Evolutionary conservation across 1,284 basidiomycete species (phyloP).

Genomic region (Tylopilus sp.): DNA sequence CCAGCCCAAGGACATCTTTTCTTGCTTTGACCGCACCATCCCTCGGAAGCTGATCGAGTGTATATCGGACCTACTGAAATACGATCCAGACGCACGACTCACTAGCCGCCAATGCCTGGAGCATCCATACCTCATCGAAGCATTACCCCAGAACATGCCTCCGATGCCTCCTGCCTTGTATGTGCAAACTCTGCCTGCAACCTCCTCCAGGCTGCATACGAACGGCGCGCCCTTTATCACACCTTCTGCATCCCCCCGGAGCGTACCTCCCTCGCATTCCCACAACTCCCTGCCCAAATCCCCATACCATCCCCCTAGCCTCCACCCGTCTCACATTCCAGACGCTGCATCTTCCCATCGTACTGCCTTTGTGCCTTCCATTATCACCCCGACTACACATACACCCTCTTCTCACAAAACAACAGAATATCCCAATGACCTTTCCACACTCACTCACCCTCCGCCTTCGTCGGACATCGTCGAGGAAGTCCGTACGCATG

Average conservation of each 20-base stretch:
- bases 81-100: conserved; percentile 84
- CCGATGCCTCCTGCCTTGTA: conserved; percentile 58
- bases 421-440: conserved; percentile 38
- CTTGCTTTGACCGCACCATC: conserved; percentile 77
- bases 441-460: conserved; percentile 32
- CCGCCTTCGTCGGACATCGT: conserved; percentile 35
- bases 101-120: conserved; percentile 86
- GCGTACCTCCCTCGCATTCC: conserved; percentile 60
- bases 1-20: conserved; percentile 72
- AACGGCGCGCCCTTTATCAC: conserved; percentile 44
- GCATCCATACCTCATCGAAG: conserved; percentile 84
- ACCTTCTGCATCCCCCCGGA: conserved; percentile 54
- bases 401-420: conserved; percentile 37
- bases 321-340: conserved; percentile 41
- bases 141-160: conserved; percentile 63
- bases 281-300: conserved; percentile 43
- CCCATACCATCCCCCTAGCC: conserved; percentile 36
- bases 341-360: conserved; percentile 58
- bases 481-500: conserved; percentile 40
- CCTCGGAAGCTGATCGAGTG: conserved; percentile 86
- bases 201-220: conserved; percentile 39
- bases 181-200: conserved; percentile 29
- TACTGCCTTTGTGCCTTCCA: conserved; percentile 50
- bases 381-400: conserved; percentile 36
- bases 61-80: conserved; percentile 88